Conservation (phyloP, 139 green algal species). For the Volvox reticuliferus region DNA sequence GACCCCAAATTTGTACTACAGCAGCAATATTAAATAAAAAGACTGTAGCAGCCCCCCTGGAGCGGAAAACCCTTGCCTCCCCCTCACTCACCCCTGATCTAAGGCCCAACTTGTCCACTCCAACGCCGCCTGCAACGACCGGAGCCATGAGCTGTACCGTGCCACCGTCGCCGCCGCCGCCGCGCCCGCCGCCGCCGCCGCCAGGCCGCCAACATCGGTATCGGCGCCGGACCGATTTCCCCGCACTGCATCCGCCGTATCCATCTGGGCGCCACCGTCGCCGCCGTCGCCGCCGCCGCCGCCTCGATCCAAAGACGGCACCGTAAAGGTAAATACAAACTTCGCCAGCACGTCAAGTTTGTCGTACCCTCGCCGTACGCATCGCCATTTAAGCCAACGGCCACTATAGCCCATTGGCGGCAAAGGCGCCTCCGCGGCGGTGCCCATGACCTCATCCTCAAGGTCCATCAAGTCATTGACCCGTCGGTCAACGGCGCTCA, state of each 20-base stretch:
- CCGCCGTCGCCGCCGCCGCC: background rate
- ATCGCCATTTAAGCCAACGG: constrained; percentile 29
- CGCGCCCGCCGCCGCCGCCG: background rate
- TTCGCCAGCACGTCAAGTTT: background rate
- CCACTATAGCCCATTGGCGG: background rate
- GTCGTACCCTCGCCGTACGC: background rate
- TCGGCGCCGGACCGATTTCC: background rate
- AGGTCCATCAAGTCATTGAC: background rate
- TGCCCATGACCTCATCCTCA: background rate
- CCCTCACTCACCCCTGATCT: constrained; percentile 21
- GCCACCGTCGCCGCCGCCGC: background rate
- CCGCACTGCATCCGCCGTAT: too few relatives aligned
- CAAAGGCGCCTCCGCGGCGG: background rate
- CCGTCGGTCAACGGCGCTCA: background rate
- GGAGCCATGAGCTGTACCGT: background rate
- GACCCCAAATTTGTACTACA: too few relatives aligned
- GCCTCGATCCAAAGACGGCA: background rate
- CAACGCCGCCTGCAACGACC: constrained; percentile 19
- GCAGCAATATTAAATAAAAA: too few relatives aligned
- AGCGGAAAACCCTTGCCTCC: background rate
- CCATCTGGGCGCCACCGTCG: background rate
- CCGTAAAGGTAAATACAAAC: background rate
- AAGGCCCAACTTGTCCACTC: constrained; percentile 34
- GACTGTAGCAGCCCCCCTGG: too few relatives aligned
- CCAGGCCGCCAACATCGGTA: background rate